Percentiles rank a stretch among this genome's conserved stretches.
These are phyloP conservation scores for Acanthamoeba triangularis DNA, from an alignment of 208 protist genomes.

Conservation along the genomic window DNA sequence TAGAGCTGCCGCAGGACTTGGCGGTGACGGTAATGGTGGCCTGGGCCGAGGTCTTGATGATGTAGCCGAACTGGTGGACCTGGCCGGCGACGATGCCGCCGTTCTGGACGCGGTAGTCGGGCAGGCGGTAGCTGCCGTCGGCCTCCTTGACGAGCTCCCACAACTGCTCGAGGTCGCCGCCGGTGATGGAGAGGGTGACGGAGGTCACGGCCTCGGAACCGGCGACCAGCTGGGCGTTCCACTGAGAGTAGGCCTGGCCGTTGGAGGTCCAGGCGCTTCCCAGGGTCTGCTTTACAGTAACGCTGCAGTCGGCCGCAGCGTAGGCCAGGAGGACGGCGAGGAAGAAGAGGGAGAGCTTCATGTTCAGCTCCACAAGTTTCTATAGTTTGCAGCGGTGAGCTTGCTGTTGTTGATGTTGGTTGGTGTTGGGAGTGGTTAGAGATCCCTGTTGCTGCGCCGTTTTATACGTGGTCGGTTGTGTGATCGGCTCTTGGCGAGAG, in stretches of 20 bases:
- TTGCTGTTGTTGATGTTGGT: neutral
- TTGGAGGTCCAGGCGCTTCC: slow-evolving; percentile 25
- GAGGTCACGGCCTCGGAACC: neutral
- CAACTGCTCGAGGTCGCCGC: neutral
- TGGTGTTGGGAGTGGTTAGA: neutral
- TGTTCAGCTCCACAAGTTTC: neutral
- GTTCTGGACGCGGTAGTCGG: neutral
- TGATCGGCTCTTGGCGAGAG: neutral
- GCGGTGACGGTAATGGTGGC: slow-evolving; percentile 8
- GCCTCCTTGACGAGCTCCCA: slow-evolving; percentile 37
- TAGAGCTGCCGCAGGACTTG: neutral
- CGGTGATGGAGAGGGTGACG: neutral
- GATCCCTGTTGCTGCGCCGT: neutral
- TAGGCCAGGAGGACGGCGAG: neutral
- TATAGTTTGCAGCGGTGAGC: neutral
- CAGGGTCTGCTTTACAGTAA: slow-evolving; percentile 20
- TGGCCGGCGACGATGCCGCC: neutral
- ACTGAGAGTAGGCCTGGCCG: slow-evolving; percentile 29
- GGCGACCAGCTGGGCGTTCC: neutral
- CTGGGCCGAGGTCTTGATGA: neutral
- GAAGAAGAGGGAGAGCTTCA: neutral
- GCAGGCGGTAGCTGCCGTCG: neutral
- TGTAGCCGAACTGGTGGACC: neutral
- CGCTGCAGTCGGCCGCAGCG: neutral
- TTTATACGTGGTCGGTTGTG: neutral